Conservation (phyloP, 2,329 filamentous ascomycete genomes). For the Fusarium lateritium region DNA sequence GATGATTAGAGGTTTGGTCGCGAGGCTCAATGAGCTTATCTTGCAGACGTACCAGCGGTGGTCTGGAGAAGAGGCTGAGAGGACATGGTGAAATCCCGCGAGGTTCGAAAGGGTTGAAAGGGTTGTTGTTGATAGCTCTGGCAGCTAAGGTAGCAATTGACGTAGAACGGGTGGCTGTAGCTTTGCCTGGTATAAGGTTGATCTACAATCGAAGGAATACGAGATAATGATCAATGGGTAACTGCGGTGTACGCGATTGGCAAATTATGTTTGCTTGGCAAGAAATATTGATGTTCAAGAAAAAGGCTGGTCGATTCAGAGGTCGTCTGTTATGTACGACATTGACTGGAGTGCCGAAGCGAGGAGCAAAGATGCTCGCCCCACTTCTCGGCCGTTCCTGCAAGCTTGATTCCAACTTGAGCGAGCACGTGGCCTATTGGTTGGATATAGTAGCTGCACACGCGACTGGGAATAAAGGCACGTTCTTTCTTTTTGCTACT, state of each 20-base stretch:
- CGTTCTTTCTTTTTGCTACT: too few species aligned
- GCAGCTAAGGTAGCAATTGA: slow-evolving; percentile 9
- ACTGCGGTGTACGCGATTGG: slow-evolving; percentile 16
- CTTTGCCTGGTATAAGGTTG: background rate
- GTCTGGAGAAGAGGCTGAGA: slow-evolving; percentile 96
- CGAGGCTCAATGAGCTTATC: slow-evolving; percentile 40
- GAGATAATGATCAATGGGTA: slow-evolving; percentile 15
- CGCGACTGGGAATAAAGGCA: background rate
- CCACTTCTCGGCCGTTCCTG: slow-evolving; percentile 32
- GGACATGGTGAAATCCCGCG: slow-evolving; percentile 76
- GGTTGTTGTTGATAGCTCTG: slow-evolving; percentile 26
- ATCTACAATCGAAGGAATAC: background rate
- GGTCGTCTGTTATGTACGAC: slow-evolving; percentile 41
- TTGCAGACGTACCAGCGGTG: slow-evolving; percentile 79
- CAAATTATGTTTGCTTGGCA: slow-evolving; percentile 9
- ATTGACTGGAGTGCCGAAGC: slow-evolving; percentile 34
- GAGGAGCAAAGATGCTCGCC: slow-evolving; percentile 23
- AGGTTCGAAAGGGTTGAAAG: slow-evolving; percentile 23
- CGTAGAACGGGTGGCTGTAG: background rate
- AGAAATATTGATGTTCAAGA: slow-evolving; percentile 24
- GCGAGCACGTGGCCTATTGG: slow-evolving; percentile 54
- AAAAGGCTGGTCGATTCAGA: slow-evolving; percentile 29
- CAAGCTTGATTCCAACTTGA: slow-evolving; percentile 25
- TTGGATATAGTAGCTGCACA: slow-evolving; percentile 37
- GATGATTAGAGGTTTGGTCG: background rate